Evolutionary conservation across 352 stramenopile species (phyloP).

Genomic region (Globisporangium spinosum): DNA sequence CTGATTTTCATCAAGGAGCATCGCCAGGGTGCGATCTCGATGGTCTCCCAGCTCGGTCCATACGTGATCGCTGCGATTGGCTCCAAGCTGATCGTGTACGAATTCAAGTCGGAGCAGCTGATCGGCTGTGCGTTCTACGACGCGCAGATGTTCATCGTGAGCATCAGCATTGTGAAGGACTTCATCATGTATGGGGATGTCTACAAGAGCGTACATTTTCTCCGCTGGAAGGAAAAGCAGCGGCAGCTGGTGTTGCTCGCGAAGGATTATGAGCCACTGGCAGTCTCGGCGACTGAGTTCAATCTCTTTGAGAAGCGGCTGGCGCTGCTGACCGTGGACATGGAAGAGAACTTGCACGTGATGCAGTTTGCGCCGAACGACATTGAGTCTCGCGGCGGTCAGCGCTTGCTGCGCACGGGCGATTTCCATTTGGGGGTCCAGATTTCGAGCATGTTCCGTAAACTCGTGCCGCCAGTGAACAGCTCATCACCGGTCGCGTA

Average conservation of each 20-base stretch:
- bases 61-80: constrained; percentile 84
- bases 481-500: constrained; percentile 36
- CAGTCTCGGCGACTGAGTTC: constrained; percentile 78
- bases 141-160: constrained; percentile 86
- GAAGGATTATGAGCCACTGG: constrained; percentile 84
- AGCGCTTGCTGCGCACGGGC: constrained; percentile 71
- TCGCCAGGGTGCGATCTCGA: constrained; percentile 77
- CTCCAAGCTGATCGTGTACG: constrained; percentile 88
- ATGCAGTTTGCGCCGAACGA: constrained; percentile 85
- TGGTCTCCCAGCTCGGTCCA: constrained; percentile 66
- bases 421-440: constrained; percentile 85
- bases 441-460: constrained; percentile 75
- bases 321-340: constrained; percentile 70
- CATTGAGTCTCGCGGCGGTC: constrained; percentile 80
- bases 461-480: constrained; percentile 36
- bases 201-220: constrained; percentile 87
- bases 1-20: constrained; percentile 87
- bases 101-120: constrained; percentile 87
- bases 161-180: constrained; percentile 75
- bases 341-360: constrained; percentile 85
- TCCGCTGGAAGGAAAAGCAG: constrained; percentile 84
- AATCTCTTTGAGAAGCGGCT: constrained; percentile 75
- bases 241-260: constrained; percentile 74
- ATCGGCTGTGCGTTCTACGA: constrained; percentile 87
- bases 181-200: constrained; percentile 87